Base-by-base conservation (phyloP, 2,329 filamentous ascomycete species). In the Cucurbitaria berberidis region DNA sequence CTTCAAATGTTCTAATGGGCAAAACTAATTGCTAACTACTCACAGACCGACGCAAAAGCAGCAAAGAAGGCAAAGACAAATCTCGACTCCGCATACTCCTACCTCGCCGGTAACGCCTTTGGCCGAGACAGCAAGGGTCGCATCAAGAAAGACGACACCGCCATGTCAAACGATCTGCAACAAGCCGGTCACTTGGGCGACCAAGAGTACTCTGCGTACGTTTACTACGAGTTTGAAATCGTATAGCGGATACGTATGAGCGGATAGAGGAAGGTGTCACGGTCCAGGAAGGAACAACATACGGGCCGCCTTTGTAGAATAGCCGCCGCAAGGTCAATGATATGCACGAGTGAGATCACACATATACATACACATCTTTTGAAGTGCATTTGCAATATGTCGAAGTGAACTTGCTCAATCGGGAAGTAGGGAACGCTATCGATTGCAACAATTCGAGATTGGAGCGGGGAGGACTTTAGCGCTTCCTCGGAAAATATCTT, bases 171-270 rank as follows among this genome's bases (percentile, higher is more conserved):
- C 32, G 93, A 98, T 65, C 90, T 97, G 84, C 90, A 91, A 35
- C 88, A 89, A 3, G 88, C 88, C 3, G 89, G 80, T 0, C 78
- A 83, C 29, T 84, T 85, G 36, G 86, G 85, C 16, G 90, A 92
- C 53, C 88, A 87, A 48, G 92, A 97, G 74, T 99, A 98, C 80
- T 95, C 91, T 55, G 89, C 95, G 35, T 99, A 96, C 77, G 95
- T 98, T 72, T 97, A 93, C 81, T 99, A 98, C 78, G 91, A 96
- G 74, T 90, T 98, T 73, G 90, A 95, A 72, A 86, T 98, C 47
- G 57, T 66, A 62, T 67, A 62, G 38, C 36, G 27, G 24, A 9
- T 3, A 18, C 2, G 6, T 19, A 16, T 29, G 8, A 10, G 26
- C 13, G 36, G 19, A 15, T 3, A 32, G 27, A 41, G n/a, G 26